Evolutionary conservation across 257 asterid genomes (phyloP).

Genomic region (Scutellaria barbata): DNA sequence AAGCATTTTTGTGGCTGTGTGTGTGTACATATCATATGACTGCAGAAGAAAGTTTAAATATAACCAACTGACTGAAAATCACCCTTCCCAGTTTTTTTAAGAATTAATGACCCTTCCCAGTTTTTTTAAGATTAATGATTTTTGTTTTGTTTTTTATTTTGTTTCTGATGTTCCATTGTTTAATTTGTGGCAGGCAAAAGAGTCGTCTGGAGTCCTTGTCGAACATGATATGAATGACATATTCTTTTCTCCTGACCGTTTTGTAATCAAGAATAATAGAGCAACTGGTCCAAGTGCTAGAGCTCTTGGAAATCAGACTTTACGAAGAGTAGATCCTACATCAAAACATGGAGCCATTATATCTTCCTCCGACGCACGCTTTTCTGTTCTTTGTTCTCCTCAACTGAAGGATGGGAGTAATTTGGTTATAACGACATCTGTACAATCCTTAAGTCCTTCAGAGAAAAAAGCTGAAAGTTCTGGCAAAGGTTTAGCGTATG

Average conservation of each 20-base stretch:
- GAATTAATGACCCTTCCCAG: constrained; percentile 10
- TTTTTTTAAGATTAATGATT: constrained; percentile 16
- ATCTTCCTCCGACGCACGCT: constrained; percentile 57
- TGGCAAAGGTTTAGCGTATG: constrained; percentile 54
- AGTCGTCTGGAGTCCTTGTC: constrained; percentile 52
- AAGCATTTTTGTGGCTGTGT: constrained; percentile 6
- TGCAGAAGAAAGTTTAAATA: neutral
- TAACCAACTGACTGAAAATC: neutral
- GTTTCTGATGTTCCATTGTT: constrained; percentile 26
- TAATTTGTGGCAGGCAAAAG: constrained; percentile 53
- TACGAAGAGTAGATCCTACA: constrained; percentile 51
- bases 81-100: constrained; percentile 20
- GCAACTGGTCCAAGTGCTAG: constrained; percentile 48
- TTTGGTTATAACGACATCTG: constrained; percentile 55
- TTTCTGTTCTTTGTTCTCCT: constrained; percentile 75
- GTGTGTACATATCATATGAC: neutral
- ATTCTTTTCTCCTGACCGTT: constrained; percentile 69
- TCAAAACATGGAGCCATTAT: constrained; percentile 51
- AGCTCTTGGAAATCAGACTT: constrained; percentile 46
- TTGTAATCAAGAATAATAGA: constrained; percentile 50
- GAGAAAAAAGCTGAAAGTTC: constrained; percentile 58
- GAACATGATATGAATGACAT: constrained; percentile 59
- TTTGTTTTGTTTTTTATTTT: too few species aligned
- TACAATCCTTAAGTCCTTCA: constrained; percentile 53
- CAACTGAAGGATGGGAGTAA: constrained; percentile 61